Evolutionary conservation across 2,329 filamentous ascomycete species (phyloP).

Genomic region (Elsinoe batatas): DNA sequence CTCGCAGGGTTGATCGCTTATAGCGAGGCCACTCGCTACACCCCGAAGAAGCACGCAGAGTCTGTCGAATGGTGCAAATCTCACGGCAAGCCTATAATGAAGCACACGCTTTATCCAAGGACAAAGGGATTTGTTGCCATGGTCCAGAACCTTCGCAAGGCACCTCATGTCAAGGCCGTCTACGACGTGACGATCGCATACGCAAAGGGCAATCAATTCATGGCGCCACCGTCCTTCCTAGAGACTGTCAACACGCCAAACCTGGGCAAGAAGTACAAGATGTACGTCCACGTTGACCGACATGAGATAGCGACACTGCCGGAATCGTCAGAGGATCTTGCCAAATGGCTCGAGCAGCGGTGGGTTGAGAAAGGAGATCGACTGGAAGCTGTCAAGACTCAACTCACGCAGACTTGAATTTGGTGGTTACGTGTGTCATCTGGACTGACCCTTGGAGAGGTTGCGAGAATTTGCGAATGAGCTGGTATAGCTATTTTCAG

Average conservation of each 20-base stretch:
- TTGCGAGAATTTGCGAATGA: no score
- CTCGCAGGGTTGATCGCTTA: conserved; percentile 52
- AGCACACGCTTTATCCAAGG: conserved; percentile 50
- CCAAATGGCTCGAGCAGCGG: conserved; percentile 27
- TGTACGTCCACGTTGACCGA: conserved; percentile 28
- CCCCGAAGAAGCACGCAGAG: conserved; percentile 41
- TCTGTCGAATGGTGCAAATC: conserved; percentile 45
- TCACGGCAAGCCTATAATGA: conserved; percentile 42
- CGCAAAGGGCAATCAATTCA: conserved; percentile 23
- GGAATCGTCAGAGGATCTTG: conserved; percentile 22
- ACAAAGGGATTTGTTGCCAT: conserved; percentile 53
- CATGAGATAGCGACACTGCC: conserved; percentile 24
- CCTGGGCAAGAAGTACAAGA: conserved; percentile 22
- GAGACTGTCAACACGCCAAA: conserved; percentile 22
- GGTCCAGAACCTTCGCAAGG: conserved; percentile 41
- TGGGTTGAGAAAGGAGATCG: conserved; percentile 30
- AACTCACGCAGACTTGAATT: conserved; percentile 6
- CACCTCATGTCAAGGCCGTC: conserved; percentile 28
- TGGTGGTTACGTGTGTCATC: not conserved
- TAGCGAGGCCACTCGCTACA: conserved; percentile 54
- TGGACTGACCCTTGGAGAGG: not conserved
- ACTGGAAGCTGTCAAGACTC: conserved; percentile 20
- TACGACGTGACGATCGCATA: conserved; percentile 34
- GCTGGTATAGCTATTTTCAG: not conserved
- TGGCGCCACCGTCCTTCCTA: conserved; percentile 25